These are phyloP conservation scores for Sugiyamaella grinbergsii DNA, from an alignment of 1,139 yeast species.

Conservation along the genomic window DNA sequence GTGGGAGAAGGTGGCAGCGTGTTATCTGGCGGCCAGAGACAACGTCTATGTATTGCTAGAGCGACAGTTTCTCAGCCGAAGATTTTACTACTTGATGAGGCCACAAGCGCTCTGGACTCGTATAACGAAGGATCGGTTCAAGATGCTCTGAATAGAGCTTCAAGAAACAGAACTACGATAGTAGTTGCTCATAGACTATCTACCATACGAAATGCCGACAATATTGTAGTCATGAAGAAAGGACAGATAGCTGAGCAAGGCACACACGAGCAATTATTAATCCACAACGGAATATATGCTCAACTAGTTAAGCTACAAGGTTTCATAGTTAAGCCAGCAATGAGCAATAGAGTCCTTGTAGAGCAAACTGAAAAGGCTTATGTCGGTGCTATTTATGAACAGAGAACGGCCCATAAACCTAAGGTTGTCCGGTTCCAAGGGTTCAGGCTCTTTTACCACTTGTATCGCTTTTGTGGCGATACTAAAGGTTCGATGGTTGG, in stretches of 20 bases:
- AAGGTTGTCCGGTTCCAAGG: constrained; percentile 22
- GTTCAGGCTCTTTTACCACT: too few relatives aligned
- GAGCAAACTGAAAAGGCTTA: too few relatives aligned
- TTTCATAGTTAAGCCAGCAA: constrained; percentile 19
- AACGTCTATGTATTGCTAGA: constrained; percentile 84
- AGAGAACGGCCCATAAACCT: too few relatives aligned
- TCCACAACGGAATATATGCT: constrained; percentile 39
- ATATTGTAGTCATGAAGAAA: constrained; percentile 48
- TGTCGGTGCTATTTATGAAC: too few relatives aligned
- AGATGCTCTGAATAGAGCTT: constrained; percentile 59
- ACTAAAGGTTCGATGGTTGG: constrained; percentile 35
- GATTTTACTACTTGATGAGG: constrained; percentile 68
- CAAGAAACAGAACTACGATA: constrained; percentile 69
- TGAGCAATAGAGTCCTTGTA: constrained; percentile 19
- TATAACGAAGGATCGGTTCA: constrained; percentile 58
- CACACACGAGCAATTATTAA: constrained; percentile 44
- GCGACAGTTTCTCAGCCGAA: constrained; percentile 68
- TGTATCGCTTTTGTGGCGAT: too few relatives aligned
- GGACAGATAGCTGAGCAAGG: constrained; percentile 50
- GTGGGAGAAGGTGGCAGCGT: constrained; percentile 58
- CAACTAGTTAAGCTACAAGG: constrained; percentile 45
- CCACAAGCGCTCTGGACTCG: constrained; percentile 76
- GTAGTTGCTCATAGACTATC: constrained; percentile 81
- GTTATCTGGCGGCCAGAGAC: constrained; percentile 86
- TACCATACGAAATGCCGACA: constrained; percentile 59